These are phyloP conservation scores for Trametes hirsuta DNA, from an alignment of 1,284 basidiomycete genomes.

Conservation along the genomic window DNA sequence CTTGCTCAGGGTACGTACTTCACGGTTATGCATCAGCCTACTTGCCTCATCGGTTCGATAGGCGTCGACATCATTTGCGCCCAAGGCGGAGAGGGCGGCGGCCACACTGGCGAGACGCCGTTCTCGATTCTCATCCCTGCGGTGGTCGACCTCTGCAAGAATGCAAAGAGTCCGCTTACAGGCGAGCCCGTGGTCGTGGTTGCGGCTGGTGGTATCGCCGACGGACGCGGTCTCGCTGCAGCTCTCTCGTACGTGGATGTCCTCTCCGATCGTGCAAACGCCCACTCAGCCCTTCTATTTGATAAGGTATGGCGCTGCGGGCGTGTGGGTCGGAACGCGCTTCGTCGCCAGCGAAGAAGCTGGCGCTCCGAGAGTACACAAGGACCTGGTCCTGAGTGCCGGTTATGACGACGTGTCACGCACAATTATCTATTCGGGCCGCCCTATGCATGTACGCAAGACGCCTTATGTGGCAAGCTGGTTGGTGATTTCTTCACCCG, in stretches of 20 bases:
- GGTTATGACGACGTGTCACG: slow-evolving; percentile 74
- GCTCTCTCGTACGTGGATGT: slow-evolving; percentile 62
- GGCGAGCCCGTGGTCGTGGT: slow-evolving; percentile 78
- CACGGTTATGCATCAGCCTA: not conserved
- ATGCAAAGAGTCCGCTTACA: slow-evolving; percentile 69
- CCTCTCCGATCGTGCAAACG: not conserved
- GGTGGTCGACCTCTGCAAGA: slow-evolving; percentile 76
- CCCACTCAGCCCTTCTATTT: not conserved
- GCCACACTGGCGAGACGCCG: slow-evolving; percentile 76
- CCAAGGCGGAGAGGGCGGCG: slow-evolving; percentile 79
- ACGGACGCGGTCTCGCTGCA: slow-evolving; percentile 82
- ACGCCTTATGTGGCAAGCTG: slow-evolving; percentile 76
- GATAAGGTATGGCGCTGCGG: slow-evolving; percentile 67
- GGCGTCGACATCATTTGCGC: slow-evolving; percentile 90
- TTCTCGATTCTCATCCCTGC: slow-evolving; percentile 82
- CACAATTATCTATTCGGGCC: slow-evolving; percentile 82
- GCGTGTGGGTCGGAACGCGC: slow-evolving; percentile 90
- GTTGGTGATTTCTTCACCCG: slow-evolving; percentile 37
- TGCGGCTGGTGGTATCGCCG: slow-evolving; percentile 83
- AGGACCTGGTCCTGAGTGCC: slow-evolving; percentile 66
- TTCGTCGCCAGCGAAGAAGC: slow-evolving; percentile 88
- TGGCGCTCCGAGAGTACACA: slow-evolving; percentile 80
- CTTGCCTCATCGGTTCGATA: slow-evolving; percentile 19
- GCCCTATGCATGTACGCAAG: slow-evolving; percentile 82
- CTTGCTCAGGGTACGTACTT: slow-evolving; percentile 60